Evolutionary conservation across 805 yeast genomes (phyloP), one percentile per base, ranked within the genome.

Genomic region (Sugiyamaella mastotermitis): DNA sequence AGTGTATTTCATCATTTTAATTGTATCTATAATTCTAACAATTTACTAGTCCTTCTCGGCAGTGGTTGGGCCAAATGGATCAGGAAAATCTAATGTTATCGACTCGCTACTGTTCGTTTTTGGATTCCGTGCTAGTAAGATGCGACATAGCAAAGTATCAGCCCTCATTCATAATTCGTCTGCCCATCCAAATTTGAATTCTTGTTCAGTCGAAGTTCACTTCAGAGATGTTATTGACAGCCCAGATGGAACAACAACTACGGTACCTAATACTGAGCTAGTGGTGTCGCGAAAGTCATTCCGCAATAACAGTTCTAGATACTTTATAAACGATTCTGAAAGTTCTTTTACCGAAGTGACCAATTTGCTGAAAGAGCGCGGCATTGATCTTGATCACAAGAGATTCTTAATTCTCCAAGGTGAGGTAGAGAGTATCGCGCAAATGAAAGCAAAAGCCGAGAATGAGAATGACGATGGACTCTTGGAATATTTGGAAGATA

Each of bases 391-490:
- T 45, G 94, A 88, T 49, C 98, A 92, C 60, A 92, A 92, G 56
- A 71, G 99, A 50, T 92, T 92, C 52, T 69, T 92, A 50, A 94
- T 92, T 55, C 66, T 92, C 31, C 99, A 92, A 62, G 99, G 99
- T 57, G 99, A 92, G 58, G 98, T 92, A 30, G 99, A 92, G 64
- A 81, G 88, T 48, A 92, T 92, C 54, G 97, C 98, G 0, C 97
- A 92, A 58, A 94, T 92, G 99, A 90, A 90, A 56, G 83, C 99
- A 8, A 92, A 90, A 55, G 97, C 97, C 0, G 97, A 92, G 53
- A 75, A 69, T 35, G 95, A 85, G 37, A 77, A 77, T 47, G 97
- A 90, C 51, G 97, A 92, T 56, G 99, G 99, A 0, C 66, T 92
- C 19, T 62, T 92, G 27, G 99, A 94, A 55, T 92, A 92, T 56